Conservation (phyloP, 2,329 filamentous ascomycete genomes). For the Trichoderma endophyticum region DNA sequence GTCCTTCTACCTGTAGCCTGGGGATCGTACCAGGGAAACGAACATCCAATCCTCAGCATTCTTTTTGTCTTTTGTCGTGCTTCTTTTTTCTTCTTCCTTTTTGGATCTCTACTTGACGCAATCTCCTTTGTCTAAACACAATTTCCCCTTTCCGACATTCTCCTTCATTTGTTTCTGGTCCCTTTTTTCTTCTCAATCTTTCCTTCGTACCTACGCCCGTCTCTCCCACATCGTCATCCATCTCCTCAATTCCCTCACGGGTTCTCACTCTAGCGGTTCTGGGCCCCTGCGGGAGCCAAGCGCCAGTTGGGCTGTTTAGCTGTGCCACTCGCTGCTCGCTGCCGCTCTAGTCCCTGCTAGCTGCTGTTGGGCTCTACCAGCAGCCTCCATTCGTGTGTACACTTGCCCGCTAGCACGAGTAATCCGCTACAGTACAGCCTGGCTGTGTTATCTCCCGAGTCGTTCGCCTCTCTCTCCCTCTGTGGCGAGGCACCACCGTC, state of each 20-base stretch:
- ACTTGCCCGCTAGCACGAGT: background rate
- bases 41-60: background rate
- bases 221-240: background rate
- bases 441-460: background rate
- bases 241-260: background rate
- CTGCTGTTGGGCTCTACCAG: background rate
- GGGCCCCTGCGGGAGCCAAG: slow-evolving; percentile 6
- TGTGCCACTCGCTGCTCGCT: background rate
- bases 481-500: slow-evolving; percentile 1
- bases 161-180: background rate
- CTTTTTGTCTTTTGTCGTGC: background rate
- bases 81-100: background rate
- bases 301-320: background rate
- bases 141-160: background rate
- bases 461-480: slow-evolving; percentile 8
- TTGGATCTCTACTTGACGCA: background rate
- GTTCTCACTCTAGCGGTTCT: background rate
- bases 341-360: slow-evolving; percentile 1
- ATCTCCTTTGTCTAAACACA: background rate
- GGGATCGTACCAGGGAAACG: background rate
- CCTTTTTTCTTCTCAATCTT: background rate
- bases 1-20: background rate
- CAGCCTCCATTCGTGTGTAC: background rate
- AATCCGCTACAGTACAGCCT: background rate
- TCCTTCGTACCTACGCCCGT: background rate